These are phyloP conservation scores for Backusella morwellensis DNA, from an alignment of 192 early-diverging fungal genomes.

Conservation along the genomic window DNA sequence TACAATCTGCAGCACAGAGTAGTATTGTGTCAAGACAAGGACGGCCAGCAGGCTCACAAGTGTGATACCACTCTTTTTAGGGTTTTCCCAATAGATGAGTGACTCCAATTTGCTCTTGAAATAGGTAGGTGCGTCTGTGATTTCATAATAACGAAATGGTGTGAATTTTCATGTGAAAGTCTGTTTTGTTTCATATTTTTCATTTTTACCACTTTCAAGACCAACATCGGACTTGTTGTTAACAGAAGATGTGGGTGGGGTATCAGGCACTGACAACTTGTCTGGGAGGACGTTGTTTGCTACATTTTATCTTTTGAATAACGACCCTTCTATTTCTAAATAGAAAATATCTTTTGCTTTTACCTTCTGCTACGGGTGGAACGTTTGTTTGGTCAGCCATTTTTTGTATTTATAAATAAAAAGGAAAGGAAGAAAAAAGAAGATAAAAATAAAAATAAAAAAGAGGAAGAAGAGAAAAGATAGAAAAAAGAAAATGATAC, in stretches of 20 bases:
- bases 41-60: constrained; percentile 9
- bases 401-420: background rate
- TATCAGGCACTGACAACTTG: background rate
- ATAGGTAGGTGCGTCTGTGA: constrained; percentile 14
- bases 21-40: constrained; percentile 30
- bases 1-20: constrained; percentile 27
- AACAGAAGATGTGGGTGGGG: background rate
- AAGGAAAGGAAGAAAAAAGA: background rate
- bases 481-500: background rate
- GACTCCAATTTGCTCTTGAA: constrained; percentile 20
- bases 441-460: background rate
- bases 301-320: background rate
- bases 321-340: background rate
- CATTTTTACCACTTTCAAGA: background rate
- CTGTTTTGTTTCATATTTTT: background rate
- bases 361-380: background rate
- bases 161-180: background rate
- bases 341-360: background rate
- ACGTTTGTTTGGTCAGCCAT: background rate
- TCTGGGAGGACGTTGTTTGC: background rate
- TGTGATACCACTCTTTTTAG: constrained; percentile 13
- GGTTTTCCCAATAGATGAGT: constrained; percentile 32
- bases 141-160: background rate
- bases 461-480: background rate
- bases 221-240: background rate